A percentile compares a stretch with the other conserved stretches of the same genome.
Evolutionary conservation across 2,329 filamentous ascomycete genomes (phyloP).

Genomic region (Paraconiothyrium brasiliense): DNA sequence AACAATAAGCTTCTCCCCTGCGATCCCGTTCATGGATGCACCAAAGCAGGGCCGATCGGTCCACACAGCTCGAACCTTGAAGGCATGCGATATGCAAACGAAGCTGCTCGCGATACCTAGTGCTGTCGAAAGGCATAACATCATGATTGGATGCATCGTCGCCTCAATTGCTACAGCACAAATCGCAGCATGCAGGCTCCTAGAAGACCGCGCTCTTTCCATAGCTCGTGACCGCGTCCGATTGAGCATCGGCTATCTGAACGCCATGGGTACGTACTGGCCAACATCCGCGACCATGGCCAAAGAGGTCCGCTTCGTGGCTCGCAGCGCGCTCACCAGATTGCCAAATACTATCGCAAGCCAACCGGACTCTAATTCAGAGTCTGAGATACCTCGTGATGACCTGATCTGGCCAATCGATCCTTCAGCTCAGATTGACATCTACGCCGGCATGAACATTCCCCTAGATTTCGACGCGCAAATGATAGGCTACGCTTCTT

Average conservation of each 20-base stretch:
- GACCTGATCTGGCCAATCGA: slow-evolving; percentile 42
- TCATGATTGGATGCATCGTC: slow-evolving; percentile 41
- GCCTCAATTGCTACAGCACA: slow-evolving; percentile 42
- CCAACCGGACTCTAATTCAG: slow-evolving; percentile 23
- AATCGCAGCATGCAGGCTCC: slow-evolving; percentile 70
- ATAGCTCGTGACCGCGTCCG: slow-evolving; percentile 77
- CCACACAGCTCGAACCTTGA: slow-evolving; percentile 81
- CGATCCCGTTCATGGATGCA: slow-evolving; percentile 60
- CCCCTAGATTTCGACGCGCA: slow-evolving; percentile 34
- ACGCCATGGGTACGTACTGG: slow-evolving; percentile 74
- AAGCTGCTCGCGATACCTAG: slow-evolving; percentile 78
- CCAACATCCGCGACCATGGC: slow-evolving; percentile 74
- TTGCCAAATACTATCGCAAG: slow-evolving; percentile 19
- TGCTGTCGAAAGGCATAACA: slow-evolving; percentile 73
- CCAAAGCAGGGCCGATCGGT: slow-evolving; percentile 52
- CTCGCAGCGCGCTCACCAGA: slow-evolving; percentile 69
- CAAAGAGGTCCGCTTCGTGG: slow-evolving; percentile 76
- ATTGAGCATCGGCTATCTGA: slow-evolving; percentile 79
- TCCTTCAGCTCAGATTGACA: slow-evolving; percentile 42
- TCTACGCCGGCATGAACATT: slow-evolving; percentile 42
- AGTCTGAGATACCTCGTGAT: slow-evolving; percentile 41
- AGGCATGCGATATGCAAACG: slow-evolving; percentile 79
- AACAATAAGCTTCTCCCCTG: slow-evolving; percentile 68
- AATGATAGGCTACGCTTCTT: slow-evolving; percentile 24
- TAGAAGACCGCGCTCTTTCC: slow-evolving; percentile 65